Percentiles rank a stretch among this genome's conserved stretches.
These are phyloP conservation scores for Malassezia brasiliensis DNA, from an alignment of 1,284 basidiomycete species.

Conservation along the genomic window DNA sequence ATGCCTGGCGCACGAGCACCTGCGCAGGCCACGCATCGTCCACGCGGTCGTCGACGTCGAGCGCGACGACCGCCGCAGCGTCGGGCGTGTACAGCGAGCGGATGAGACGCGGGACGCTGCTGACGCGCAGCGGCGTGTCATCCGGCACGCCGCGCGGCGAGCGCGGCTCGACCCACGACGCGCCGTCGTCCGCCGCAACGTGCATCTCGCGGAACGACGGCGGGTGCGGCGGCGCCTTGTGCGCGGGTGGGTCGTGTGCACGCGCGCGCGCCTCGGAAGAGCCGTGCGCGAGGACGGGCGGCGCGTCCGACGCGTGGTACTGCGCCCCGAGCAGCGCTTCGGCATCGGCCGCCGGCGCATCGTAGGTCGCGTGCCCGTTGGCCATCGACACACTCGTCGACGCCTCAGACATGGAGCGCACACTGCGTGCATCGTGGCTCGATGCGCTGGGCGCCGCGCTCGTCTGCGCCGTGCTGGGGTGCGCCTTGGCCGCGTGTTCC, in stretches of 20 bases:
- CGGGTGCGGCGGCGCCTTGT: not conserved
- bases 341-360: constrained; percentile 2
- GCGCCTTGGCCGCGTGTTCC: not conserved
- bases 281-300: not conserved
- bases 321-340: constrained; percentile 13
- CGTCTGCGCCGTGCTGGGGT: not conserved
- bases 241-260: not conserved
- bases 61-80: constrained; percentile 4
- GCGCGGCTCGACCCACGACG: not conserved
- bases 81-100: constrained; percentile 8
- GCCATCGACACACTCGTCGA: not conserved
- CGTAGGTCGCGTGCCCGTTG: not conserved
- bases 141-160: not conserved
- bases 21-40: not conserved
- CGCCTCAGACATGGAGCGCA: not conserved
- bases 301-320: constrained; percentile 3
- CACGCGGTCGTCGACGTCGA: not conserved
- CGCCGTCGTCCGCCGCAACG: not conserved
- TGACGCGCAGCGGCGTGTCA: not conserved
- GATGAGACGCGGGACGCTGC: not conserved
- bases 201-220: not conserved
- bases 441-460: not conserved
- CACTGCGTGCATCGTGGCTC: not conserved
- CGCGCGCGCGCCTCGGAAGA: not conserved
- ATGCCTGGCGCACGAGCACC: constrained; percentile 13